Conservation (phyloP, 805 yeast genomes). For the Yarrowia yakushimensis region DNA sequence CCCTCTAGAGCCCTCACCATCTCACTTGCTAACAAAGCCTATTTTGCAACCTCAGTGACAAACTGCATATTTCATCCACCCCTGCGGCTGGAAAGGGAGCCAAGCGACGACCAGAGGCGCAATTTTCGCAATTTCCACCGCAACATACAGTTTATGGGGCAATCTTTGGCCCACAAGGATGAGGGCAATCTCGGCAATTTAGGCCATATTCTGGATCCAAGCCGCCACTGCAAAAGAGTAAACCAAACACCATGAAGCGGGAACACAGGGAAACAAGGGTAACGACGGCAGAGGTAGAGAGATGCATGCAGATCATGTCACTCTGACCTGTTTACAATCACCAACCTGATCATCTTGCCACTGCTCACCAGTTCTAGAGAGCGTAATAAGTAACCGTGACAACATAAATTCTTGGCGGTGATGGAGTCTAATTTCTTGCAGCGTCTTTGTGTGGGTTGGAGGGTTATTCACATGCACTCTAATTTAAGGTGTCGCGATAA, state of each 20-base stretch:
- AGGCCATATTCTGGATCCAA: neutral
- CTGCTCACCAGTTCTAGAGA: too few species aligned
- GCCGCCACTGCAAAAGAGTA: neutral
- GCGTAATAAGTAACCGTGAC: slow-evolving; percentile 13
- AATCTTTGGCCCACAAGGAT: neutral
- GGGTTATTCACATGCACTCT: slow-evolving; percentile 18
- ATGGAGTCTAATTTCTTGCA: slow-evolving; percentile 3
- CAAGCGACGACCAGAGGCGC: neutral
- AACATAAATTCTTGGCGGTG: neutral
- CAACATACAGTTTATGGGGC: slow-evolving; percentile 12
- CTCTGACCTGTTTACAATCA: too few species aligned
- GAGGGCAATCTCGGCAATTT: slow-evolving; percentile 6
- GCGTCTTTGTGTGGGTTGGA: neutral
- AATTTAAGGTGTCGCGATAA: slow-evolving; percentile 14
- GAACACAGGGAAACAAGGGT: too few species aligned
- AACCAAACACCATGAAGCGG: too few species aligned
- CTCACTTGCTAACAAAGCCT: neutral
- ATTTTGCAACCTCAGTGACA: neutral
- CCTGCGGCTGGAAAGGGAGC: slow-evolving; percentile 24
- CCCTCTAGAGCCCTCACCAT: neutral
- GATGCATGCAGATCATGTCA: too few species aligned
- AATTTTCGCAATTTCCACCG: neutral
- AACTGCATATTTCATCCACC: slow-evolving; percentile 16
- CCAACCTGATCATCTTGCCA: too few species aligned
- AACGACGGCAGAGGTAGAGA: too few species aligned